phyloP scores from a whole-genome alignment of 495 filamentous ascomycete genomes.

The Aspergillus affinis region DNA sequence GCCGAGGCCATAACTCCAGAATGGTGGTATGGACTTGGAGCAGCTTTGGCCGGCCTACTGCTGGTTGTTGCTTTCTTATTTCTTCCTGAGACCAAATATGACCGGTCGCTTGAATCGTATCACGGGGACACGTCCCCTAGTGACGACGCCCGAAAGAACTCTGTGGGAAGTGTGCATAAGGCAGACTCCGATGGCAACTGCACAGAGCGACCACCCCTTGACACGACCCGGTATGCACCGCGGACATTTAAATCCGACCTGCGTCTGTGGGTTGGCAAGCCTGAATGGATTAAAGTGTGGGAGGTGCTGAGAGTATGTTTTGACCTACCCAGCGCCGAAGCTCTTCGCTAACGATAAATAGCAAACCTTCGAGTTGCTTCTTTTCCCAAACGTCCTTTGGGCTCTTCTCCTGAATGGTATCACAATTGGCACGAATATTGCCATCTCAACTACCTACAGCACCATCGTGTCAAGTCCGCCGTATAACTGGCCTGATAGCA shows the following conservation, averaged over 20 bases:
- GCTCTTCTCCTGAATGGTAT: slow-evolving; percentile 36
- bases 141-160: not conserved
- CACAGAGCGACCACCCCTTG: slow-evolving; percentile 25
- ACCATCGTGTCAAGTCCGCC: slow-evolving; percentile 29
- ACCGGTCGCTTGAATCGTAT: slow-evolving; percentile 23
- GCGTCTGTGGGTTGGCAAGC: slow-evolving; percentile 28
- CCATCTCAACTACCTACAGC: slow-evolving; percentile 38
- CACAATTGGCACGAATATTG: slow-evolving; percentile 37
- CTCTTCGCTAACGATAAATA: not conserved
- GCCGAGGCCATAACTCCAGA: slow-evolving; percentile 32
- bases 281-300: slow-evolving; percentile 27
- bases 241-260: slow-evolving; percentile 29
- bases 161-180: not conserved
- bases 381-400: slow-evolving; percentile 46
- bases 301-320: slow-evolving; percentile 23
- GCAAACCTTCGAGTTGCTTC: slow-evolving; percentile 25
- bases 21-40: slow-evolving; percentile 40
- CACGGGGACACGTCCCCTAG: slow-evolving; percentile 13
- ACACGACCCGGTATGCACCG: slow-evolving; percentile 21
- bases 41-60: slow-evolving; percentile 23
- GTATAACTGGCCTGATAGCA: slow-evolving; percentile 34
- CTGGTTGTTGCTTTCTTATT: slow-evolving; percentile 65
- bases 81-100: slow-evolving; percentile 66
- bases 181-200: slow-evolving; percentile 8
- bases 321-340: too few species aligned